Base-by-base conservation (phyloP, 176 grass and related monocot genomes). In the Puccinellia tenuiflora region DNA sequence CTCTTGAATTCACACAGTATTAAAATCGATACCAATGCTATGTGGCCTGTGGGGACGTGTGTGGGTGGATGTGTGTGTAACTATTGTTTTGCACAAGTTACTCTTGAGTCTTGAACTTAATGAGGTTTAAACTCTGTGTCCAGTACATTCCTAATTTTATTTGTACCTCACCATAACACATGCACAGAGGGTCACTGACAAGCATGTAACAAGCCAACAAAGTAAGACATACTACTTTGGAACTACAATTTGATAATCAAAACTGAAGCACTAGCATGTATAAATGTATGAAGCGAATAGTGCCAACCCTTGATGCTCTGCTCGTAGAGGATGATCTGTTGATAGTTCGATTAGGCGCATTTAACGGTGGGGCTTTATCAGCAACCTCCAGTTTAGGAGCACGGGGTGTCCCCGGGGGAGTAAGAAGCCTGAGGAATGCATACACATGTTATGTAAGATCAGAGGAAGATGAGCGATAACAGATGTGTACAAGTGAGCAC, bases 391-490 rank as follows among this genome's bases (percentile, higher is more conserved):
- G 45, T 50, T 79, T 68, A 85, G 88, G 46, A 85, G 71, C 75
- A 78, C 85, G 91, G 24, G 97, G 93, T 72, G 97, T 94, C 47
- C 89, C 91, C 13, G 97, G 97, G 21, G 93, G 93, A 15, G 97
- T 96, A 60, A 96, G 84, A 89, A 96, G 97, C 97, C 97, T 99
- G 97, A 78, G 13, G 15, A 81, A 89, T 28, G n/a, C 16, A 86
- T 47, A 63, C 59, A 88, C 12, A 82, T 68, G 68, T 73, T 48
- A 70, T 14, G 46, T 35, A 89, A 73, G 48, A 83, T 59, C 26
- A 56, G 57, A 64, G 55, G 28, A 71, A 30, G 37, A 78, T 55
- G 39, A 48, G 16, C 14, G 45, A 35, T 20, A 10, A 20, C 46
- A 72, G 0, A 34, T 42, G 28, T 9, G 14, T 60, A 24, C 1